Base-by-base conservation (phyloP, 441 rosid genomes). In the Erodium moschatum region DNA sequence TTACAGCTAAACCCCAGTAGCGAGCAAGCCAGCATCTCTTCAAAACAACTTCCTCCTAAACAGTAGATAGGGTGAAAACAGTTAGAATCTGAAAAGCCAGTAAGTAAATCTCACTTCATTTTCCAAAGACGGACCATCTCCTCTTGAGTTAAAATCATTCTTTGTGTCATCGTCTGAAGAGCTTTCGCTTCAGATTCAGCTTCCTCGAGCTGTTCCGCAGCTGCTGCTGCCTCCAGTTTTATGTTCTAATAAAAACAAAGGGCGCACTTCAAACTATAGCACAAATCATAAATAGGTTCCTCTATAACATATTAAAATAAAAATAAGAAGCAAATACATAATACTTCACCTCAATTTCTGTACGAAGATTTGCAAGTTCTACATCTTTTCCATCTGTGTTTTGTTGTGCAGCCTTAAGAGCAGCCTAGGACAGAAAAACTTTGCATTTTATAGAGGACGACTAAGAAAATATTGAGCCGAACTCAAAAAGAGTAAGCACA, bases 11-110 rank as follows among this genome's bases (percentile, higher is more conserved):
- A 67, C 91, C 90, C 98, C 99, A 95, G 75, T 89, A 87, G 65
- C 97, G 91, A 64, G 98, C 93, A 77, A 95, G 99, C 99, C 99
- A 95, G 69, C 99, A 95, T 80, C 98, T 89, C 94, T 90, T 95
- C 79, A 95, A 74, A 72, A 89, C 98, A 70, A 95, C 98, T 82
- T 95, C 99, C 81, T 92, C 99, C 99, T 95, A 80, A 35, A 81
- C 71, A 66, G 61, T 40, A 40, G 44, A 65, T 70, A 58, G 54
- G 69, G 29, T 27, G 69, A 29, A 31, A 44, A 72, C 1, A 64
- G 75, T 85, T 74, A 84, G 70, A 42, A 74, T 35, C 19, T 48
- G 62, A 65, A 78, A 67, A 44, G 33, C 3, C 8, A 70, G 29
- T 61, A 58, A 67, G 1, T 67, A 76, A 27, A 50, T 71, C n/a